Evolutionary conservation across 345 rosid species (phyloP).

Genomic region (Brassica napus): Da-Ae NC_063434.1:4487501-4488000

Average conservation of each 20-base stretch:
- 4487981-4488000: neutral
- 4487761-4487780: conserved; percentile 24
- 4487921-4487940: neutral
- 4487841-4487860: conserved; percentile 1
- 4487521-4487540: neutral
- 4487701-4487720: neutral
- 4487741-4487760: conserved; percentile 8
- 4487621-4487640: neutral
- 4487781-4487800: conserved; percentile 24
- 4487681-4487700: neutral
- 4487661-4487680: neutral
- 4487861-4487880: conserved; percentile 11
- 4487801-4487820: conserved; percentile 28
- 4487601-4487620: neutral
- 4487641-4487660: neutral
- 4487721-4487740: neutral
- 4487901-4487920: neutral
- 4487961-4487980: neutral
- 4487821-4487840: conserved; percentile 7
- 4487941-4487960: neutral
- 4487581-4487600: neutral
- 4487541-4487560: neutral
- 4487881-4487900: neutral
- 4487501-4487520: neutral
- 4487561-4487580: neutral